phyloP scores from a whole-genome alignment of 164 flowering plant genomes.

The Tetracentron sinense region DNA sequence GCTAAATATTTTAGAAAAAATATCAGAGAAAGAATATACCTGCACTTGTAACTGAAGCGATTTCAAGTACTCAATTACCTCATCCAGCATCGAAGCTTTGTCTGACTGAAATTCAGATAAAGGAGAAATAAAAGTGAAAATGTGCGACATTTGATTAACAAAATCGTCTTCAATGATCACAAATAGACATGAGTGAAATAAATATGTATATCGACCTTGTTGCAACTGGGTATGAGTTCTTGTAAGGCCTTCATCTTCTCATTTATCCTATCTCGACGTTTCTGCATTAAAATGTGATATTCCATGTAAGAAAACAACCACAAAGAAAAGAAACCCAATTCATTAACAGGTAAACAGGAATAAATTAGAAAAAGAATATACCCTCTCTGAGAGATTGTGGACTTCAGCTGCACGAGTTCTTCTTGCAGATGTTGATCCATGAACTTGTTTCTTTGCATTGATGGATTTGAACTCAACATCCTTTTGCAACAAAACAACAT shows the following conservation, averaged over 20 bases:
- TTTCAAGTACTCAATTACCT: conserved; percentile 91
- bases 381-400: conserved; percentile 93
- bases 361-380: conserved; percentile 24
- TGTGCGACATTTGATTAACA: neutral
- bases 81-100: conserved; percentile 96
- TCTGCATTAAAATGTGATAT: conserved; percentile 37
- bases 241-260: conserved; percentile 96
- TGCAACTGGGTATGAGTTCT: conserved; percentile 95
- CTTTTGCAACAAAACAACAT: conserved; percentile 27
- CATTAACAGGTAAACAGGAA: neutral
- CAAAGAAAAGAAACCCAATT: neutral
- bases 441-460: conserved; percentile 46
- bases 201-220: conserved; percentile 40
- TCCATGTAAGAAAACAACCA: neutral
- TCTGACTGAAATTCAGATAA: conserved; percentile 63
- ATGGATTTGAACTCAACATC: conserved; percentile 57
- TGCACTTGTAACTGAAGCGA: conserved; percentile 93
- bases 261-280: conserved; percentile 94
- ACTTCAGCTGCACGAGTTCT: conserved; percentile 90
- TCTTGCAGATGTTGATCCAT: conserved; percentile 58
- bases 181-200: neutral
- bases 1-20: too few relatives aligned
- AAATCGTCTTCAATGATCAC: too few relatives aligned
- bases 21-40: conserved; percentile 43
- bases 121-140: neutral